These are phyloP conservation scores for Thelephora aurantiotincta DNA, from an alignment of 768 basidiomycete genomes.

Conservation along the genomic window DNA sequence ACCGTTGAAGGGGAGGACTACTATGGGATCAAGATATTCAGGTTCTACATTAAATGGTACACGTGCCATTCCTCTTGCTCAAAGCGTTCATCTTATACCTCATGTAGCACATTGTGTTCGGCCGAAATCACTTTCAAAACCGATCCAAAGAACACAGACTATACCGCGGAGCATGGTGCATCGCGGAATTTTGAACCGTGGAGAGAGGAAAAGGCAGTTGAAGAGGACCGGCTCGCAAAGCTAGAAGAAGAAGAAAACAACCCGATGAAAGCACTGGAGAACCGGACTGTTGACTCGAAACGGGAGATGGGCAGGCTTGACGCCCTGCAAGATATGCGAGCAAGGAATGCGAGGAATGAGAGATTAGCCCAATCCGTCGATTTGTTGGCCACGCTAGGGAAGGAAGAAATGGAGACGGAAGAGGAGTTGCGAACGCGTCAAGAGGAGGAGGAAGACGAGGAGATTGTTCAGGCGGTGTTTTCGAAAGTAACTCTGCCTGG, in stretches of 20 bases:
- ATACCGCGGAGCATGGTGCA: slow-evolving; percentile 88
- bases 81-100: slow-evolving; percentile 4
- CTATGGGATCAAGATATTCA: slow-evolving; percentile 93
- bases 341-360: slow-evolving; percentile 80
- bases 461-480: slow-evolving; percentile 77
- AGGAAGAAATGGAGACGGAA: slow-evolving; percentile 63
- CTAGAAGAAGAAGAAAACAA: slow-evolving; percentile 90
- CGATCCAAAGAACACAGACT: slow-evolving; percentile 95
- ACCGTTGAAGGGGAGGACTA: slow-evolving; percentile 96
- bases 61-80: slow-evolving; percentile 16
- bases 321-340: slow-evolving; percentile 84
- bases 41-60: slow-evolving; percentile 86
- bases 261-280: slow-evolving; percentile 94
- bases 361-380: slow-evolving; percentile 66
- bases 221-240: slow-evolving; percentile 74
- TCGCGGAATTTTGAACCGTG: slow-evolving; percentile 97
- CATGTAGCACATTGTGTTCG: slow-evolving; percentile 74
- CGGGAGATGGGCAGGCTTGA: slow-evolving; percentile 98
- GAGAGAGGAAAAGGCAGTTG: slow-evolving; percentile 66
- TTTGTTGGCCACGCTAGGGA: slow-evolving; percentile 43
- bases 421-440: slow-evolving; percentile 56
- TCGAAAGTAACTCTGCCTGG: slow-evolving; percentile 44
- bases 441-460: slow-evolving; percentile 88
- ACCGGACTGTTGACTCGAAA: slow-evolving; percentile 82
- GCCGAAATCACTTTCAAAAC: slow-evolving; percentile 99